Conservation (phyloP, 306 rosid species). For the Citrullus colocynthis region DNA sequence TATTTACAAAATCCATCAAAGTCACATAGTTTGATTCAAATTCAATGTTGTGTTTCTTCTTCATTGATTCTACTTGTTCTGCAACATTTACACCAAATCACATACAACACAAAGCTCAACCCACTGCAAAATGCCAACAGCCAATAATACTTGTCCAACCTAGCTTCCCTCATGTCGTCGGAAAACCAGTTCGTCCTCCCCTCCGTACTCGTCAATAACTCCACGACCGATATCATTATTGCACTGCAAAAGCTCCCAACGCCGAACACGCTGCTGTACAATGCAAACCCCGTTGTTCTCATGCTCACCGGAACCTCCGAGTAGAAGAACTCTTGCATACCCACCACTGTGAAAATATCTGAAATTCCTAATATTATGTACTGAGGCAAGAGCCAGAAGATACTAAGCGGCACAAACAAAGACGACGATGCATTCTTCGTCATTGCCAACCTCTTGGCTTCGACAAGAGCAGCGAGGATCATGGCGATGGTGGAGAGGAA, state of each 20-base stretch:
- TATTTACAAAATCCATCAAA: neutral
- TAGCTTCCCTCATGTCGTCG: conserved; percentile 70
- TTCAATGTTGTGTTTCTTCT: conserved; percentile 16
- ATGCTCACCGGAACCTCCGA: conserved; percentile 66
- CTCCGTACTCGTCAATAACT: conserved; percentile 29
- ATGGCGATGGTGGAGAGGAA: conserved; percentile 71
- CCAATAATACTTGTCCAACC: conserved; percentile 75
- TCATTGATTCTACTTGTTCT: conserved; percentile 24
- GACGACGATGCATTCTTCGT: conserved; percentile 5
- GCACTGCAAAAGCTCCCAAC: conserved; percentile 93
- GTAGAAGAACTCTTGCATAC: conserved; percentile 92
- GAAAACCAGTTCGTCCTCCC: conserved; percentile 68
- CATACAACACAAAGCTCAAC: conserved; percentile 42
- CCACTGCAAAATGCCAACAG: conserved; percentile 42
- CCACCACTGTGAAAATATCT: conserved; percentile 88
- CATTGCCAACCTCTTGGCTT: conserved; percentile 49
- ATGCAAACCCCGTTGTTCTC: conserved; percentile 79
- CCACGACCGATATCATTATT: conserved; percentile 49
- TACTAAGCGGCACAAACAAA: conserved; percentile 36
- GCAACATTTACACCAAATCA: conserved; percentile 42
- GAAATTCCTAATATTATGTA: conserved; percentile 73
- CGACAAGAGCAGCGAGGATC: conserved; percentile 68
- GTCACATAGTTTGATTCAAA: conserved; percentile 17
- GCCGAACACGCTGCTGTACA: conserved; percentile 79
- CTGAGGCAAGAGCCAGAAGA: conserved; percentile 84